Conservation (phyloP, 139 green algal genomes). For the Tetraselmis chui region DNA sequence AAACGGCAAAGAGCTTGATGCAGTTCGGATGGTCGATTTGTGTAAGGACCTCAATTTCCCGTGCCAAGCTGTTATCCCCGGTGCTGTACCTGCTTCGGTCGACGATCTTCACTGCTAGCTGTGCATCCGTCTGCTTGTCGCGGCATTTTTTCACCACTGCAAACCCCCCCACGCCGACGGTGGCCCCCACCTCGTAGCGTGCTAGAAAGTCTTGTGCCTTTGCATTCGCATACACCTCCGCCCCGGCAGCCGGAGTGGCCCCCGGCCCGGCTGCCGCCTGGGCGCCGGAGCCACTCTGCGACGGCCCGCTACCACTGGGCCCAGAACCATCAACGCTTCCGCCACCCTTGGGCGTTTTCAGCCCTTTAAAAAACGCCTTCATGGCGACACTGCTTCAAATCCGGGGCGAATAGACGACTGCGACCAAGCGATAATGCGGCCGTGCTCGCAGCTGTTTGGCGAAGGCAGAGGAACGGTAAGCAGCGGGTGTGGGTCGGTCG, state of each 20-base stretch:
- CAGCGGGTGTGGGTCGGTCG: too few species aligned
- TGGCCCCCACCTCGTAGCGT: constrained; percentile 64
- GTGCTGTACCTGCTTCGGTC: constrained; percentile 62
- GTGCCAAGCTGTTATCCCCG: constrained; percentile 64
- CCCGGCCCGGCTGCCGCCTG: neutral
- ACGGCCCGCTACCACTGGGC: neutral
- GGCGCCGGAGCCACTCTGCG: neutral
- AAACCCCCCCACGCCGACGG: constrained; percentile 67
- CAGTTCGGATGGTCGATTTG: constrained; percentile 69
- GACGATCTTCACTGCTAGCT: constrained; percentile 69
- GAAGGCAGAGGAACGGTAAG: too few species aligned
- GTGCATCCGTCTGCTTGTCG: constrained; percentile 50
- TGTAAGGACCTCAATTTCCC: constrained; percentile 59
- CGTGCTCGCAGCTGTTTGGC: too few species aligned
- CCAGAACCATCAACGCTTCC: neutral
- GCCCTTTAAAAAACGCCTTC: neutral
- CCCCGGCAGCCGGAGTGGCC: too few species aligned
- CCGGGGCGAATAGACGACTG: too few species aligned
- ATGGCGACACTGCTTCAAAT: too few species aligned
- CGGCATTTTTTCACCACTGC: constrained; percentile 69
- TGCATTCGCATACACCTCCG: neutral
- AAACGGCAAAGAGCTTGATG: constrained; percentile 69
- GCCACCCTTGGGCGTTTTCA: neutral
- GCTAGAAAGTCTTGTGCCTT: constrained; percentile 55
- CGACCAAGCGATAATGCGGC: too few species aligned